Base-by-base conservation (phyloP, 129 eudicot species). In the Flaveria robusta region DNA sequence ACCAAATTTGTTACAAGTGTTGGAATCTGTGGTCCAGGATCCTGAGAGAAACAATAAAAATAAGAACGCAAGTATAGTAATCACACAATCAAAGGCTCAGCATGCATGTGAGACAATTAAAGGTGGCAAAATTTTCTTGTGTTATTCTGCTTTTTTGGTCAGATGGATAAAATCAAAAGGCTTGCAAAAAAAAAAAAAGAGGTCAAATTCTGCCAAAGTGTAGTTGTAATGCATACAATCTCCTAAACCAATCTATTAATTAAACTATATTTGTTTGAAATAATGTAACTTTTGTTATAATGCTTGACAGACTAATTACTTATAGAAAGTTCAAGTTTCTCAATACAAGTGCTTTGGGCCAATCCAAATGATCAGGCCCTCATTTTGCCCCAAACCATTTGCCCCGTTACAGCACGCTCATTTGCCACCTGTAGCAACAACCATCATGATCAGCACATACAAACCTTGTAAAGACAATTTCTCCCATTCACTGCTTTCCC, bases 21-120 rank as follows among this genome's bases (percentile, higher is more conserved):
- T 64, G 98, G 98, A 75, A 72, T 52, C 72, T 93, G 98, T 6
- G 97, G 92, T 68, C 98, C 96, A 23, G 82, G 81, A 76, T 93
- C 95, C 96, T 93, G 81, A 34, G 19, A 74, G 76, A 19, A 23
- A 60, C 42, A 77, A 12, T 10, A 64, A 39, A 47, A 60, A 46
- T 19, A 7, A 69, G 20, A 7, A 66, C 13, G 46, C 24, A 29
- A 55, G 29, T 43, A 74, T 12, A 68, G 37, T 51, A 42, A 62
- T 19, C 52, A 70, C 24, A 55, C 43, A 74, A 76, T 49, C 51
- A 62, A 34, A 64, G 58, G 31, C 58, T 7, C 27, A 13, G 16
- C 66, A 42, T 16, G 62, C 41, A 71, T 51, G 71, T n/a, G 45
- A 22, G 43, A 20, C 27, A 58, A 4, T 26, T 3, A 15, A 4